Base-by-base conservation (phyloP, 805 yeast genomes). In the Hanseniaspora lindneri region DNA sequence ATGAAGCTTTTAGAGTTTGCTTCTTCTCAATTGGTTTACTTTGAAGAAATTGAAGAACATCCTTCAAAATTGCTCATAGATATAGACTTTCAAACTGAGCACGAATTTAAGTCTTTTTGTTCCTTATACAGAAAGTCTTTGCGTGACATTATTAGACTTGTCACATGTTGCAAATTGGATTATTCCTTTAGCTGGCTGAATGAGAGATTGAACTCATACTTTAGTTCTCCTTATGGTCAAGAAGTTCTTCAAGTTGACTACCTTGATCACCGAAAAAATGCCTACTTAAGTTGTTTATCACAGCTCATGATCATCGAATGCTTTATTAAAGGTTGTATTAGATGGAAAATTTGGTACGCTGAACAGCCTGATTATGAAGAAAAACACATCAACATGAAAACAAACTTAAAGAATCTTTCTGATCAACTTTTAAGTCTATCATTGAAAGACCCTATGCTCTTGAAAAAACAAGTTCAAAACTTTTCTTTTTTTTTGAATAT, bases 301-400 rank as follows among this genome's bases (percentile, higher is more conserved):
- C 96, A 87, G 60, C 78, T 92, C 52, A 80, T 79, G 59, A 77
- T 87, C 23, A 84, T 87, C 24, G 97, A 89, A 63, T 81, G 95
- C 30, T 81, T 94, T 55, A 76, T 92, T 29, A 75, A 95, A 52
- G 98, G 97, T 32, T 80, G 94, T 21, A 79, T 92, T 11, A 75
- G 99, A 59, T 94, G 99, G 98, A 77, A 85, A 57, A 78, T 86
- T 16, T 89, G 96, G 96, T 87, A 85, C 57, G 72, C 72, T 21
- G 72, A 71, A 39, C 71, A 72, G 49, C 55, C 61, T 1, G 69
- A 66, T 41, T 70, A 67, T 51, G 71, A 75, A 44, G 79, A 74
- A 32, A 66, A 67, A 33, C 68, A 76, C 13, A 79, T 78, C 44
- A 69, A 61, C 19, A 68, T 76, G 47, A 66, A 77, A 46, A 69